Conservation (phyloP, 1,284 basidiomycete species). For the Meira nashicola region DNA sequence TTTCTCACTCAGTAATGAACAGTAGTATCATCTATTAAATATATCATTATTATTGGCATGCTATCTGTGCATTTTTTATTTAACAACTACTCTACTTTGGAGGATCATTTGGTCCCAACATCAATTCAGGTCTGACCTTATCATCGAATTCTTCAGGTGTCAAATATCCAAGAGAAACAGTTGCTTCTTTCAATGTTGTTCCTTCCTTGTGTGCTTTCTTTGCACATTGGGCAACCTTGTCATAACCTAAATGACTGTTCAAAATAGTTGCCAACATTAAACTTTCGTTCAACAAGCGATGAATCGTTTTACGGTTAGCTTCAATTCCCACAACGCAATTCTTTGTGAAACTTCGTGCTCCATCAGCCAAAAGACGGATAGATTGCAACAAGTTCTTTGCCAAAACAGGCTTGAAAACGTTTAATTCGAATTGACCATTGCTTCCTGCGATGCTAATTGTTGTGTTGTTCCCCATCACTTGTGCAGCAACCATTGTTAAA, state of each 20-base stretch:
- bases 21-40: too few species aligned
- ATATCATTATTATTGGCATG: too few species aligned
- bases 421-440: constrained; percentile 96
- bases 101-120: constrained; percentile 28
- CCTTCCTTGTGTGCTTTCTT: constrained; percentile 99
- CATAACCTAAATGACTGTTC: constrained; percentile 87
- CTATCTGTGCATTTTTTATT: too few species aligned
- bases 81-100: too few species aligned
- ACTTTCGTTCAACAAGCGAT: constrained; percentile 76
- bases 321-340: constrained; percentile 94
- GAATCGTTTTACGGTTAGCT: constrained; percentile 91
- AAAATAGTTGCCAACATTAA: constrained; percentile 91
- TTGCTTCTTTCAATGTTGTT: constrained; percentile 89
- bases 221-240: constrained; percentile 93
- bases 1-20: too few species aligned
- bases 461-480: constrained; percentile 98
- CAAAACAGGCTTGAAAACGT: constrained; percentile 98
- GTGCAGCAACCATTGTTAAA: constrained; percentile 91
- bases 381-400: constrained; percentile 96
- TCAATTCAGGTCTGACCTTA: constrained; percentile 83
- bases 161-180: constrained; percentile 77
- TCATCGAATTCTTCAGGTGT: constrained; percentile 88
- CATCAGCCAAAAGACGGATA: constrained; percentile 87
- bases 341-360: constrained; percentile 74
- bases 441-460: constrained; percentile 86